Base-by-base conservation (phyloP, 768 basidiomycete species). In the Lentinula raphanica region DNA sequence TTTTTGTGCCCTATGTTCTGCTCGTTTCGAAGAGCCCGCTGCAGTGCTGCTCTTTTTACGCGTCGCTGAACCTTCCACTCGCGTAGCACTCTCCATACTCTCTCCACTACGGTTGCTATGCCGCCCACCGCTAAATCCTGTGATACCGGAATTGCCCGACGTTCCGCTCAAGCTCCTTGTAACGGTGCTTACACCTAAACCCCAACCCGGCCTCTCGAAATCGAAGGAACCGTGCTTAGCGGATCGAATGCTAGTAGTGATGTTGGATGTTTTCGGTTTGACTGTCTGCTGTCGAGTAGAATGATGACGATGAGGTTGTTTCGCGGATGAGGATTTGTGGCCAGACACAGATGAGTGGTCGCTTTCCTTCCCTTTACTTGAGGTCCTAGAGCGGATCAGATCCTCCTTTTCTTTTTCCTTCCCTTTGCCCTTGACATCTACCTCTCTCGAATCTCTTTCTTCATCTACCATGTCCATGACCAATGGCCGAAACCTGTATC, bases 201-300 rank as follows among this genome's bases (percentile, higher is more conserved):
- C 72, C 75, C 77, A 76, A 0, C 82, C 78, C 0, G 88, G 87
- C 35, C 87, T 76, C 69, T 90, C 88, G 62, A 90, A 89, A 65
- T 90, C 88, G 67, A 90, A 89, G 64, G 84, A 87, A 5, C 87
- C 87, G 61, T 87, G 86, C 65, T 87, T 86, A 40, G 74, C 79
- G 1, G 80, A 71, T 49, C 79, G 76, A 29, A 65, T 73, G 15
- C 45, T 45, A 13, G n/a, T n/a, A n/a, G 50, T 21, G 23, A 50
- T 35, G 23, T 48, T 58, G 23, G 62, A 64, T 54, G 73, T 70
- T 42, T 69, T 70, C 32, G 53, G 60, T 35, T 56, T 56, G 17
- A 45, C 25, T 27, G 25, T 15, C 6, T 21, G 35, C 23, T 53
- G 51, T 6, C 54, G 40, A 17, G 54, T 23, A 21, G 46, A 46